Percentiles rank a stretch among this genome's conserved stretches.
phyloP scores from a whole-genome alignment of 352 stramenopile genomes.

The Vaucheria bursata region DNA sequence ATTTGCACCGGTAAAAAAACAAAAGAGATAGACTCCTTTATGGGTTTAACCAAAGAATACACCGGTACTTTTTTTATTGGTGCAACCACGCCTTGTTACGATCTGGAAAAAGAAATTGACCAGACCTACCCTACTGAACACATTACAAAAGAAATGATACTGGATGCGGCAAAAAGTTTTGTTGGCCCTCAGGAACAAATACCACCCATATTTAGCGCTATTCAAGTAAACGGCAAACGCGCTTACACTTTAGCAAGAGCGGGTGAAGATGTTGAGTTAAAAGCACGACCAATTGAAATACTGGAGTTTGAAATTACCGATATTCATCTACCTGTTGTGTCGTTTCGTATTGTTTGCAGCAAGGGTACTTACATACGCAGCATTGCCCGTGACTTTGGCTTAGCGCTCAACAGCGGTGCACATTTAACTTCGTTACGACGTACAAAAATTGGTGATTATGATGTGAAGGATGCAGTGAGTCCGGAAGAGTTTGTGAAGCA shows the following conservation, averaged over 20 bases:
- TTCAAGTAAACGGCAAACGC: not conserved
- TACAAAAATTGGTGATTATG: not conserved
- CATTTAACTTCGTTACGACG: not conserved
- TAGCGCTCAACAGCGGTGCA: not conserved
- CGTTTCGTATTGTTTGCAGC: not conserved
- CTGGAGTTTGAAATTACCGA: not conserved
- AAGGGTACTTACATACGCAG: not conserved
- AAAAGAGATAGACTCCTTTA: not conserved
- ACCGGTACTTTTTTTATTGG: slow-evolving; percentile 1
- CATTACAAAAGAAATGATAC: not conserved
- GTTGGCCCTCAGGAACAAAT: not conserved
- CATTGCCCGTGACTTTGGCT: not conserved
- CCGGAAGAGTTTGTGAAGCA: too few species aligned
- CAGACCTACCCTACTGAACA: not conserved
- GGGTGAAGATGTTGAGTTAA: not conserved
- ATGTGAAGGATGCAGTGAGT: not conserved
- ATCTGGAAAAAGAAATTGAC: not conserved
- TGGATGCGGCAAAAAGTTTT: not conserved
- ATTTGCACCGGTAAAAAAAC: not conserved
- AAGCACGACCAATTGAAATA: not conserved
- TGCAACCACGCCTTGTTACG: not conserved
- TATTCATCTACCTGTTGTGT: not conserved
- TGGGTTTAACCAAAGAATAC: not conserved
- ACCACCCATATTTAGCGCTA: not conserved
- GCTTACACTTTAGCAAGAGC: not conserved